phyloP scores from a whole-genome alignment of 257 asterid species.

The Petunia axillaris region DNA sequence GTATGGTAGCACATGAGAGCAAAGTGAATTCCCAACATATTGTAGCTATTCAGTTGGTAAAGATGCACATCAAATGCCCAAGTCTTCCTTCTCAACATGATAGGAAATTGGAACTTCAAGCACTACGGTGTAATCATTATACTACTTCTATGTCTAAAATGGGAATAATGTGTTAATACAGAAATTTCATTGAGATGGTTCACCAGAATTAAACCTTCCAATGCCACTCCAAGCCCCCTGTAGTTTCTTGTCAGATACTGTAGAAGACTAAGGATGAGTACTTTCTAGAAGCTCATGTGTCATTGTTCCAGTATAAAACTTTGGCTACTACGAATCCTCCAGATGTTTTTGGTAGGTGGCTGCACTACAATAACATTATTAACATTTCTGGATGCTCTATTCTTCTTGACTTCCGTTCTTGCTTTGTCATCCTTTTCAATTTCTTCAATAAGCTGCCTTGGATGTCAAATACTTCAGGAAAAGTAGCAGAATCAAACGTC shows the following conservation, averaged over 20 bases:
- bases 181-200: not conserved
- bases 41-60: not conserved
- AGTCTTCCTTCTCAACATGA: not conserved
- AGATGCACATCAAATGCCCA: not conserved
- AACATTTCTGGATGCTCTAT: conserved; percentile 37
- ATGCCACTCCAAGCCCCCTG: conserved; percentile 79
- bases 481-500: conserved; percentile 39
- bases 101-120: not conserved
- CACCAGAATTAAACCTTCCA: conserved; percentile 70
- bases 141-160: conserved; percentile 10
- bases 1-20: not conserved
- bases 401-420: conserved; percentile 61
- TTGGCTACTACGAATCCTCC: conserved; percentile 29
- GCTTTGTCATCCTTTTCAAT: conserved; percentile 40
- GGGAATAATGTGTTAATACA: conserved; percentile 6
- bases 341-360: conserved; percentile 22
- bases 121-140: not conserved
- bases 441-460: conserved; percentile 46
- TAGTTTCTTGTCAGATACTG: conserved; percentile 69
- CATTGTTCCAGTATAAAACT: conserved; percentile 36
- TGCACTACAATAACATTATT: conserved; percentile 29
- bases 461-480: conserved; percentile 34
- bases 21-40: conserved; percentile 5
- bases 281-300: conserved; percentile 63
- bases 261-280: conserved; percentile 61